These are phyloP conservation scores for Omphalotus olearius DNA, from an alignment of 1,284 basidiomycete genomes.

Conservation along the genomic window DNA sequence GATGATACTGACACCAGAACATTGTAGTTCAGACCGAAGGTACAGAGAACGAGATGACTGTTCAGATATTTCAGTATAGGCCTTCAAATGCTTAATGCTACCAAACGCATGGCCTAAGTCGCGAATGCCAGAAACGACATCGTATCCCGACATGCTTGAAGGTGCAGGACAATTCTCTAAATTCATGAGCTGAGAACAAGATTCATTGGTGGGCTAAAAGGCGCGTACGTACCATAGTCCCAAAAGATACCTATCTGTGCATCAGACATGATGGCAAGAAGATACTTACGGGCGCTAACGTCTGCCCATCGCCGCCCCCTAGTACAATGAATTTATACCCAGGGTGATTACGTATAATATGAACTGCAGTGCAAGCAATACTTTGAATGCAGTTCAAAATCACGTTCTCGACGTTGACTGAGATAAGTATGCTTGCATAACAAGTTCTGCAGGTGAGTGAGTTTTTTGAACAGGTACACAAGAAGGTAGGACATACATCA, in stretches of 20 bases:
- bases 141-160: slow-evolving; percentile 38
- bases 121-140: slow-evolving; percentile 39
- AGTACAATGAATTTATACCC: too few species aligned
- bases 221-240: slow-evolving; percentile 48
- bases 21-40: slow-evolving; percentile 34
- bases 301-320: too few species aligned
- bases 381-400: too few species aligned
- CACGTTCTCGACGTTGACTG: too few species aligned
- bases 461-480: too few species aligned
- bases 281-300: too few species aligned
- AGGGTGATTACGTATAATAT: too few species aligned
- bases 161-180: slow-evolving; percentile 55
- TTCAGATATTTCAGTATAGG: slow-evolving; percentile 43
- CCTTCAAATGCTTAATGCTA: slow-evolving; percentile 43
- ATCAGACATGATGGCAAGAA: too few species aligned
- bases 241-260: slow-evolving; percentile 52
- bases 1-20: slow-evolving; percentile 33
- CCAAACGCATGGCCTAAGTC: slow-evolving; percentile 40
- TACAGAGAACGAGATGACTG: slow-evolving; percentile 13
- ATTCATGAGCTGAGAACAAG: slow-evolving; percentile 1
- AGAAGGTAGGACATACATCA: too few species aligned
- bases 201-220: background rate
- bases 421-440: too few species aligned
- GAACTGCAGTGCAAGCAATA: too few species aligned
- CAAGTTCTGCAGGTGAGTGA: too few species aligned